These are phyloP conservation scores for Arthrobotrys iridis DNA, from an alignment of 2,329 filamentous ascomycete genomes.

Conservation along the genomic window DNA sequence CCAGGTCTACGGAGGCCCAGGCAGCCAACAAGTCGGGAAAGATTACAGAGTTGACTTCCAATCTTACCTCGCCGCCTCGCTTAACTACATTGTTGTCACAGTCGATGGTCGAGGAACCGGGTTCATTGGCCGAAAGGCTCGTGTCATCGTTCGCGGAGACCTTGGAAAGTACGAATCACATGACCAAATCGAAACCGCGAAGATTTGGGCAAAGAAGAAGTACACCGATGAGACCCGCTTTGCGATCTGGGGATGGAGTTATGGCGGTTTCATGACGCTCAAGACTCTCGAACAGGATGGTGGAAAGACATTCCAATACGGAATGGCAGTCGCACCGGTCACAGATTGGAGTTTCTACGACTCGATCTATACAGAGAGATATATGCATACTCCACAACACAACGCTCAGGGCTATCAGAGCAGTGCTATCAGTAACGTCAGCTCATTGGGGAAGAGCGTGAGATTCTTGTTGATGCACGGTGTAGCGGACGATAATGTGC, in stretches of 20 bases:
- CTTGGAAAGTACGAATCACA: slow-evolving; percentile 84
- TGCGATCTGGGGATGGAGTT: slow-evolving; percentile 99
- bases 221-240: slow-evolving; percentile 86
- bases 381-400: slow-evolving; percentile 92
- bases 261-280: slow-evolving; percentile 92
- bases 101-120: slow-evolving; percentile 94
- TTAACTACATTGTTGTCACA: slow-evolving; percentile 94
- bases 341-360: slow-evolving; percentile 98
- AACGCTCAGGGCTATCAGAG: slow-evolving; percentile 81
- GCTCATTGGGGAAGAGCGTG: slow-evolving; percentile 77
- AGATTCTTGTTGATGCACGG: slow-evolving; percentile 97
- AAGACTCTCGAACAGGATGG: slow-evolving; percentile 94
- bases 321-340: slow-evolving; percentile 98
- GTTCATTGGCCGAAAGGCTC: slow-evolving; percentile 83
- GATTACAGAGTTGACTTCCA: slow-evolving; percentile 88
- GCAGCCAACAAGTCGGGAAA: slow-evolving; percentile 87
- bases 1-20: slow-evolving; percentile 91
- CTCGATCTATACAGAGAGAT: slow-evolving; percentile 91
- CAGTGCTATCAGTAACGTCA: slow-evolving; percentile 77
- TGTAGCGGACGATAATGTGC: slow-evolving; percentile 95
- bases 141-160: slow-evolving; percentile 82
- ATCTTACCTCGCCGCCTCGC: slow-evolving; percentile 80
- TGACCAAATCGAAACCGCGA: slow-evolving; percentile 90
- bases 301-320: slow-evolving; percentile 90
- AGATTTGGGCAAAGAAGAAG: slow-evolving; percentile 79